Evolutionary conservation across 768 basidiomycete species (phyloP).

Genomic region (Collybia mongolica): DNA sequence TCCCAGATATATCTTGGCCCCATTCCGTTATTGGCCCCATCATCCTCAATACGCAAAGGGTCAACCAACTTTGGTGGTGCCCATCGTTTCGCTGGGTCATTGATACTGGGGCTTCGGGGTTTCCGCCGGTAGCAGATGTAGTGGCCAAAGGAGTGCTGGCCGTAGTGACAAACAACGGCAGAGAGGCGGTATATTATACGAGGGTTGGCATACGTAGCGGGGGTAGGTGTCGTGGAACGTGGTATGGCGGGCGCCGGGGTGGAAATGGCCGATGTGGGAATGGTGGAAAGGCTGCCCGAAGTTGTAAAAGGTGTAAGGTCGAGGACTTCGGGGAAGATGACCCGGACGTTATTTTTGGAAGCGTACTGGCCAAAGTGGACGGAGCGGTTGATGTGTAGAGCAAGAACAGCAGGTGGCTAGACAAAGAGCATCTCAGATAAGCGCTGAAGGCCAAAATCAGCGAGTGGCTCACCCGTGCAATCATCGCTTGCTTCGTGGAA

Average conservation of each 20-base stretch:
- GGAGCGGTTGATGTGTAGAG: slow-evolving; percentile 90
- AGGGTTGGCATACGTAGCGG: slow-evolving; percentile 46
- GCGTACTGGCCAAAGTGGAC: slow-evolving; percentile 74
- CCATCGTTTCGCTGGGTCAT: slow-evolving; percentile 32
- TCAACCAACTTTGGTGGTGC: slow-evolving; percentile 31
- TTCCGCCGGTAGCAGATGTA: slow-evolving; percentile 90
- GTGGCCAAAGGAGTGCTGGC: slow-evolving; percentile 91
- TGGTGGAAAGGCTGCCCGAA: slow-evolving; percentile 69
- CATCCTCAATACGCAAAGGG: slow-evolving; percentile 23
- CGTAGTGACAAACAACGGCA: slow-evolving; percentile 90
- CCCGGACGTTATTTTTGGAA: slow-evolving; percentile 79
- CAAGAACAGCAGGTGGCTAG: slow-evolving; percentile 86
- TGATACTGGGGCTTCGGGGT: slow-evolving; percentile 49
- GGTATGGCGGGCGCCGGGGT: slow-evolving; percentile 48
- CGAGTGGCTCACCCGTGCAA: slow-evolving; percentile 60
- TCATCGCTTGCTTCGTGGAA: slow-evolving; percentile 90
- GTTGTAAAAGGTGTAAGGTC: slow-evolving; percentile 90
- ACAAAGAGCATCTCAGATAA: background rate
- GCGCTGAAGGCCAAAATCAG: background rate
- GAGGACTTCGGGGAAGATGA: slow-evolving; percentile 84
- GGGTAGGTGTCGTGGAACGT: slow-evolving; percentile 56
- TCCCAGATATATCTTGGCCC: slow-evolving; percentile 53
- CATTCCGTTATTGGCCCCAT: slow-evolving; percentile 15
- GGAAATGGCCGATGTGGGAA: slow-evolving; percentile 72
- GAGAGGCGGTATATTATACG: slow-evolving; percentile 82